Evolutionary conservation across 768 basidiomycete species (phyloP).

Genomic region (Suillus brevipes): DNA sequence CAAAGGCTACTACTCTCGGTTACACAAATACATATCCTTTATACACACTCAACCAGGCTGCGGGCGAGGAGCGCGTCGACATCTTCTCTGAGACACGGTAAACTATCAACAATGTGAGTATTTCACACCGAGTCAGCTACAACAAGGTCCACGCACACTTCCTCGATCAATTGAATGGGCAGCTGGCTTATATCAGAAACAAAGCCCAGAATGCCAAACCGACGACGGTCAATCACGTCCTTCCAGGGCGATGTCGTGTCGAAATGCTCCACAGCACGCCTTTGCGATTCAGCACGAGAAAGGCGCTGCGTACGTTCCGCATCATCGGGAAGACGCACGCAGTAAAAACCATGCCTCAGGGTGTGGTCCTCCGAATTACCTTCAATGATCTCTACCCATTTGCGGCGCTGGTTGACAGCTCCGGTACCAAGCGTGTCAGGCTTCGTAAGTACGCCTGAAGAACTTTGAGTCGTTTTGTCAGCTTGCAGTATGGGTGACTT

Average conservation of each 20-base stretch:
- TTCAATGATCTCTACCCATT: constrained; percentile 47
- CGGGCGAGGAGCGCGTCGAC: constrained; percentile 23
- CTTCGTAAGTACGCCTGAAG: constrained; percentile 55
- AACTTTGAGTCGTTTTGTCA: background rate
- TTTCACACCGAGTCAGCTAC: background rate
- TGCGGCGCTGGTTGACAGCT: constrained; percentile 33
- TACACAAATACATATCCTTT: no score
- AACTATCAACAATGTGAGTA: constrained; percentile 15
- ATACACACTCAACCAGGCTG: no score
- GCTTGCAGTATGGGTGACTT: background rate
- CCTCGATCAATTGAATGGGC: constrained; percentile 36
- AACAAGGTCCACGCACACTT: constrained; percentile 20
- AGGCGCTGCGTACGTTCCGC: constrained; percentile 33
- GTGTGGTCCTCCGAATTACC: constrained; percentile 33
- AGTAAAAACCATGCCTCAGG: constrained; percentile 43
- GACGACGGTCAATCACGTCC: constrained; percentile 19
- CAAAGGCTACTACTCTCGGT: no score
- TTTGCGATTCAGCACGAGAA: constrained; percentile 33
- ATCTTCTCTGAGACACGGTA: constrained; percentile 33
- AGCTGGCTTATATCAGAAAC: constrained; percentile 35
- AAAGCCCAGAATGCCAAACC: constrained; percentile 40
- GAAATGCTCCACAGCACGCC: background rate
- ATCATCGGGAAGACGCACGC: constrained; percentile 44
- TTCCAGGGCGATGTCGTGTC: constrained; percentile 37
- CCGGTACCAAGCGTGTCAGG: constrained; percentile 46